Conservation (phyloP, 371 early-diverging fungal species). For the Mortierella sp. region DNA sequence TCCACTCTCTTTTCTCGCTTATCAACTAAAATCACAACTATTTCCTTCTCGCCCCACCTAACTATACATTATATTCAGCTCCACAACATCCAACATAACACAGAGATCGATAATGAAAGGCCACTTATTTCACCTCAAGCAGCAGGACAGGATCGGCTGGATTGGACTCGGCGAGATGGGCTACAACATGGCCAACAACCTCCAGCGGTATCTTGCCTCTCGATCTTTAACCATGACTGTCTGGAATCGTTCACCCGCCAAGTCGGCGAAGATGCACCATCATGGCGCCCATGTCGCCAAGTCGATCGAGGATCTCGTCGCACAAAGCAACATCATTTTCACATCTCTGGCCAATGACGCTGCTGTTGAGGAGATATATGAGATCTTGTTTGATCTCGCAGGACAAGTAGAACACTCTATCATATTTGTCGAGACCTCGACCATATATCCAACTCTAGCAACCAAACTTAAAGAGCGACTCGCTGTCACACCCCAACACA, state of each 20-base stretch:
- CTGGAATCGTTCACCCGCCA: slow-evolving; percentile 50
- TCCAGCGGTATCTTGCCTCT: slow-evolving; percentile 43
- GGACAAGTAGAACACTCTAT: slow-evolving; percentile 29
- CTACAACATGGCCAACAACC: slow-evolving; percentile 51
- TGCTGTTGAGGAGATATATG: slow-evolving; percentile 51
- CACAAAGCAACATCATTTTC: slow-evolving; percentile 55
- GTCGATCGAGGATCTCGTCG: slow-evolving; percentile 44
- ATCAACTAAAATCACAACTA: too few relatives aligned
- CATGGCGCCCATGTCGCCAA: slow-evolving; percentile 44
- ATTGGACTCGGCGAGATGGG: slow-evolving; percentile 55
- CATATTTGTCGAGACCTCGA: slow-evolving; percentile 56
- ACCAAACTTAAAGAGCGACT: slow-evolving; percentile 36
- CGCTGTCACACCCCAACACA: slow-evolving; percentile 28
- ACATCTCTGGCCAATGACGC: slow-evolving; percentile 53
- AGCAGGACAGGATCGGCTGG: slow-evolving; percentile 43
- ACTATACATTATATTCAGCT: not conserved
- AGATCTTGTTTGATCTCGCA: slow-evolving; percentile 32
- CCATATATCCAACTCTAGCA: slow-evolving; percentile 47
- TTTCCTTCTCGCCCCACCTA: not conserved
- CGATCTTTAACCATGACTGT: slow-evolving; percentile 38
- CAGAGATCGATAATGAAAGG: slow-evolving; percentile 8
- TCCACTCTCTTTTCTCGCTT: not conserved
- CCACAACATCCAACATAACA: not conserved
- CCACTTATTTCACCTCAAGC: slow-evolving; percentile 28
- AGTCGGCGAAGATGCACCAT: slow-evolving; percentile 26